Evolutionary conservation across 441 rosid genomes (phyloP).

Genomic region (Syzygium syzygioides): DNA sequence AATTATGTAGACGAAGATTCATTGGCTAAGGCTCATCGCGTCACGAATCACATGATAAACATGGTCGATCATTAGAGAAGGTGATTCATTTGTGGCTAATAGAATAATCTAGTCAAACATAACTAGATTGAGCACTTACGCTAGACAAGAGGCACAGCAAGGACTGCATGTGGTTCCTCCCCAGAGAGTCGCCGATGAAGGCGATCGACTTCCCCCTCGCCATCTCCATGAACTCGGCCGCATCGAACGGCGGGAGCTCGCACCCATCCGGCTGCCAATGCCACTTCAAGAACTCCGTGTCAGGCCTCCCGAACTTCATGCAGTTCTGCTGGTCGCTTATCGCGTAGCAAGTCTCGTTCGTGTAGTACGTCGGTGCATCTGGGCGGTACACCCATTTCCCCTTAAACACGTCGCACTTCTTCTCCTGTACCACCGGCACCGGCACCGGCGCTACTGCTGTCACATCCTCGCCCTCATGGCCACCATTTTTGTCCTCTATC

Average conservation of each 20-base stretch:
- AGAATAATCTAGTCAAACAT: neutral
- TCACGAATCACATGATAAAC: too few species aligned
- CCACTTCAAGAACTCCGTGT: conserved; percentile 46
- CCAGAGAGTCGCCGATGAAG: conserved; percentile 60
- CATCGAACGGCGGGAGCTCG: conserved; percentile 38
- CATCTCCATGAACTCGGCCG: conserved; percentile 40
- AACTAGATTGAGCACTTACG: conserved; percentile 25
- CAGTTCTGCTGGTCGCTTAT: conserved; percentile 69
- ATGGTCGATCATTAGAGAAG: too few species aligned
- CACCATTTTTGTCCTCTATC: neutral
- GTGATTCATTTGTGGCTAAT: too few species aligned
- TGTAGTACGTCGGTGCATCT: too few species aligned
- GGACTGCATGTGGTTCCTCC: conserved; percentile 72
- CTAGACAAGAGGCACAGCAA: conserved; percentile 65
- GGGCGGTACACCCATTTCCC: too few species aligned
- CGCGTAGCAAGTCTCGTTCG: conserved; percentile 54
- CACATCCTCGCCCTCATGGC: neutral
- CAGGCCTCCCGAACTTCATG: conserved; percentile 55
- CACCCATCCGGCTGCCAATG: conserved; percentile 61
- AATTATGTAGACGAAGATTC: too few species aligned
- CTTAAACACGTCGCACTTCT: neutral
- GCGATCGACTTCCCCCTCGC: conserved; percentile 50
- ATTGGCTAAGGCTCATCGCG: too few species aligned
- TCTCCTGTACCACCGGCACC: neutral
- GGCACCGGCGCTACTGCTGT: neutral